These are phyloP conservation scores for Cicer yamashitae DNA, from an alignment of 306 rosid genomes.

Conservation along the genomic window DNA sequence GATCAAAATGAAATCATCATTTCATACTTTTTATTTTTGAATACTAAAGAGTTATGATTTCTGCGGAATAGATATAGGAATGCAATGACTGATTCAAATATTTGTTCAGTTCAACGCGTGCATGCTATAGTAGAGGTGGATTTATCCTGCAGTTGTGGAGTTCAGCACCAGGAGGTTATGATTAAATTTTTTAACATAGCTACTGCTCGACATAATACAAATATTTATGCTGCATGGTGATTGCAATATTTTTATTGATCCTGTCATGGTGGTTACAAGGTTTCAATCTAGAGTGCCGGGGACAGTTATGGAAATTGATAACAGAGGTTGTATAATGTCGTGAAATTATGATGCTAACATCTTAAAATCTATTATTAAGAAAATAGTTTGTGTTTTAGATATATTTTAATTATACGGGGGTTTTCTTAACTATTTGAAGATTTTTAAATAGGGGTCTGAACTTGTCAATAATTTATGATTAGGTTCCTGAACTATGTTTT, in stretches of 20 bases:
- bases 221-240: neutral
- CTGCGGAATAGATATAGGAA: constrained; percentile 13
- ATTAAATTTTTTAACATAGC: neutral
- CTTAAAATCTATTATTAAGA: neutral
- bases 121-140: constrained; percentile 2
- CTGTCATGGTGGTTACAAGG: constrained; percentile 5
- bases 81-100: neutral
- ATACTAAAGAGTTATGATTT: constrained; percentile 8
- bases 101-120: no score
- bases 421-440: neutral
- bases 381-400: constrained; percentile 10
- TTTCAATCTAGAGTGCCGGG: constrained; percentile 7
- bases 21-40: neutral
- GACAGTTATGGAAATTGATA: constrained; percentile 11
- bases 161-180: constrained; percentile 3
- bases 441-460: neutral
- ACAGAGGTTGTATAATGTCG: neutral
- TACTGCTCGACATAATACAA: neutral
- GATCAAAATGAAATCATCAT: constrained; percentile 27
- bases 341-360: neutral
- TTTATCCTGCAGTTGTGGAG: neutral
- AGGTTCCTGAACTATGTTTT: neutral
- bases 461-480: neutral
- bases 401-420: no score
- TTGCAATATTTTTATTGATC: constrained; percentile 11